Evolutionary conservation across 495 filamentous ascomycete genomes (phyloP), one percentile per base, ranked within the genome.

Genomic region (Lepraria neglecta): DNA sequence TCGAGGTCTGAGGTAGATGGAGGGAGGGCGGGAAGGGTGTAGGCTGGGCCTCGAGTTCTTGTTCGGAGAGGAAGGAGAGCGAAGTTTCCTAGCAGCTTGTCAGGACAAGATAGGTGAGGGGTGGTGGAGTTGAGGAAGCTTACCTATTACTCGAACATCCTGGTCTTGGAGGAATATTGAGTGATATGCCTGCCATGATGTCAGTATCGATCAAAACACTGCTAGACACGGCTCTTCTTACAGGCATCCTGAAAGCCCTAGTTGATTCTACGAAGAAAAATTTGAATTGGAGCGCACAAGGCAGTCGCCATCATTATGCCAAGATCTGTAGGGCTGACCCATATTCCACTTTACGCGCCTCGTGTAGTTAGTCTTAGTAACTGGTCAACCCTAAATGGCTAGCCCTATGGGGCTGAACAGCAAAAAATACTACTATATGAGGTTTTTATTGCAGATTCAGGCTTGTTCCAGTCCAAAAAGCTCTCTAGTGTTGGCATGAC

Each of bases 51-150:
- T 50, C 92, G 90, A 64, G 90, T 90, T 71, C 85, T 85, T 65
- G 92, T 97, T 67, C 94, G 94, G 44, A 98, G 86, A 4, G 92
- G 91, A 63, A 96, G 85, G 68, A 97, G 86, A 43, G 94, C 90
- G 74, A 97, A 90, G 81, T 96, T 96, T 67, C 92, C 92, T 82
- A 4, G 66, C 19, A 43, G n/a, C 58, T 38, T 53, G 24, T 46
- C 27, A 58, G 51, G 33, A 24, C 38, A 3, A 4, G n/a, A 17
- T 35, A 15, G n/a, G 28, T 21, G 27, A 15, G 17, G 3, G 35
- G 40, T 60, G 11, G 42, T 42, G 40, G 11, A 27, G n/a, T 14
- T 30, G 3, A 52, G 54, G 55, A 6, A 19, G 46, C 11, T 56
- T 78, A 85, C 83, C 83, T 67, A 87, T 86, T 68, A 86, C 67